A percentile compares a stretch with the other conserved stretches of the same genome.
Conservation (phyloP, 2,329 filamentous ascomycete species). For the Exophiala alcalophila region DNA sequence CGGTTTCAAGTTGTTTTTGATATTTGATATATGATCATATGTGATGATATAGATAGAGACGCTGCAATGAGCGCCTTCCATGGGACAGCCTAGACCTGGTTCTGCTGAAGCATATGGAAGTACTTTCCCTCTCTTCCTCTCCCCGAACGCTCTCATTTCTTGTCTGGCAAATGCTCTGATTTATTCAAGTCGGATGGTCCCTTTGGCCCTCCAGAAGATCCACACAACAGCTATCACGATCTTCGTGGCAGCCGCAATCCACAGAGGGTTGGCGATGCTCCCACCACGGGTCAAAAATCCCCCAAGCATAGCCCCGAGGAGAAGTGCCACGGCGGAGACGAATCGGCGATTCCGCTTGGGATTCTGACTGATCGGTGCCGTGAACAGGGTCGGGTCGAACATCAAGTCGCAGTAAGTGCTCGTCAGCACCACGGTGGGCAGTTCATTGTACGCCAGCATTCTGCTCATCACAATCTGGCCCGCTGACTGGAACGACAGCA, state of each 20-base stretch:
- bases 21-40: no score
- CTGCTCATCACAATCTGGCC: slow-evolving; percentile 44
- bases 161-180: no score
- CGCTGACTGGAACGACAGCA: slow-evolving; percentile 41
- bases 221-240: slow-evolving; percentile 37
- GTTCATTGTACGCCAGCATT: slow-evolving; percentile 42
- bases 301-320: slow-evolving; percentile 41
- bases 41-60: no score
- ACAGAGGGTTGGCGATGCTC: slow-evolving; percentile 41
- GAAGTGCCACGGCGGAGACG: slow-evolving; percentile 35
- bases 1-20: no score
- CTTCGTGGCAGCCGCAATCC: slow-evolving; percentile 43
- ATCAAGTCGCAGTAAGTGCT: slow-evolving; percentile 47
- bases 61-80: no score
- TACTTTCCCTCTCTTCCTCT: no score
- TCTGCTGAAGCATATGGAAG: no score
- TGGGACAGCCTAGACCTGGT: no score
- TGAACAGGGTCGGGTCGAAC: slow-evolving; percentile 39
- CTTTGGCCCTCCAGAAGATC: slow-evolving; percentile 38
- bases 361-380: slow-evolving; percentile 35
- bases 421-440: slow-evolving; percentile 47
- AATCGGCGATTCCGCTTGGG: slow-evolving; percentile 41
- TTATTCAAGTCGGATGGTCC: slow-evolving; percentile 21
- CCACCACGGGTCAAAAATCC: slow-evolving; percentile 42
- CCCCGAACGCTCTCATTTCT: no score